A percentile compares a stretch with the other conserved stretches of the same genome.
phyloP scores from a whole-genome alignment of 345 rosid genomes.

The Euphorbia peplus region DNA sequence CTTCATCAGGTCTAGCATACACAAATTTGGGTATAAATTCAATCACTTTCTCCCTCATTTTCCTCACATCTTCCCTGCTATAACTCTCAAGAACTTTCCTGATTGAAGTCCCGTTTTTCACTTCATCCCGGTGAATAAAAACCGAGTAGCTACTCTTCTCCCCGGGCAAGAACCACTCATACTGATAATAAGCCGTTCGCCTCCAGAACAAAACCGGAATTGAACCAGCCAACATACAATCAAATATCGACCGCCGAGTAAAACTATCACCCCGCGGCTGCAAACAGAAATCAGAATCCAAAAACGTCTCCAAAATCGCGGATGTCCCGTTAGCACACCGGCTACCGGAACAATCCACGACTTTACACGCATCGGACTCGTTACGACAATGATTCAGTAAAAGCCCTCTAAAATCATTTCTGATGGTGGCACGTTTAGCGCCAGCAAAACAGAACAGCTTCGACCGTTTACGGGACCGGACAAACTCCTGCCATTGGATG shows the following conservation, averaged over 20 bases:
- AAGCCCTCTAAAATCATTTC: constrained; percentile 72
- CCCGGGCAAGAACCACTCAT: constrained; percentile 86
- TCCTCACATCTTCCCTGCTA: constrained; percentile 55
- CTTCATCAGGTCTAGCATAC: constrained; percentile 58
- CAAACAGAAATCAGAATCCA: constrained; percentile 76
- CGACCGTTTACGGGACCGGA: constrained; percentile 47
- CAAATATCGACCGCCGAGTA: constrained; percentile 87
- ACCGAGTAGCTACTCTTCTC: constrained; percentile 73
- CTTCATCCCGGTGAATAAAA: constrained; percentile 66
- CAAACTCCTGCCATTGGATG: constrained; percentile 71
- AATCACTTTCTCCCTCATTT: constrained; percentile 78
- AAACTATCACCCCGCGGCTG: constrained; percentile 98
- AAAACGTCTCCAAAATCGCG: constrained; percentile 64
- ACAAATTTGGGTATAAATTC: constrained; percentile 64
- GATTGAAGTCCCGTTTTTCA: constrained; percentile 70
- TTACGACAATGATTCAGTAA: constrained; percentile 60
- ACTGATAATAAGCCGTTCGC: constrained; percentile 80
- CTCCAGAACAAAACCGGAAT: constrained; percentile 96
- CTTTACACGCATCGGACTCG: constrained; percentile 48
- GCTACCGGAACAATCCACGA: constrained; percentile 55
- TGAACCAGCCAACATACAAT: constrained; percentile 94
- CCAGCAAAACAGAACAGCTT: constrained; percentile 92
- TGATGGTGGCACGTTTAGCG: constrained; percentile 55
- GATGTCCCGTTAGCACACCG: constrained; percentile 77
- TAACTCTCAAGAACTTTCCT: constrained; percentile 57